Evolutionary conservation across 2,329 filamentous ascomycete species (phyloP), one percentile per base, ranked within the genome.

Genomic region (Scolecobasidium constrictum): DNA sequence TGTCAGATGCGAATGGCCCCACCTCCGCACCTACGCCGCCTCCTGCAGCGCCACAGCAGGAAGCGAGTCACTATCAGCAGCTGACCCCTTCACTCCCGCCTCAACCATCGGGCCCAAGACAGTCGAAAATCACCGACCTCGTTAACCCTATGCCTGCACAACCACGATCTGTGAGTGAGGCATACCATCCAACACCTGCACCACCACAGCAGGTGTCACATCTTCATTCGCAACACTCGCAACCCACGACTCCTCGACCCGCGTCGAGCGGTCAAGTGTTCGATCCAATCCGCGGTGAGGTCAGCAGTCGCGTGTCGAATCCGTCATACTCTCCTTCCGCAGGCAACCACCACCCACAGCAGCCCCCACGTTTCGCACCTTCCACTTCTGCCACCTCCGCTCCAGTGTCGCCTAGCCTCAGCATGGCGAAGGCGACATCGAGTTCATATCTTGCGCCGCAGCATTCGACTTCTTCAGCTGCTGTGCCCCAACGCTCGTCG

Each of bases 191-290:
- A 36, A 13, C 17, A 18, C 21, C 19, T 23, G 31, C 35, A 33
- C 20, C 34, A 33, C 31, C 35, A 35, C 35, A 48, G 18, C 42
- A 40, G 19, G n/a, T 23, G 28, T 13, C 43, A 23, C 22, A 22
- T 44, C 43, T 26, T 21, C 28, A 17, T 20, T 21, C 26, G 40
- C 17, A 21, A 38, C 28, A 17, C 23, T 21, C 26, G 40, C 17
- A 21, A 38, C 38, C 4, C 21, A 38, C 22, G n/a, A 37, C 39
- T 38, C 37, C 40, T 31, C 62, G 70, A 45, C 68, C 65, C 48
- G 59, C 81, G 39, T 79, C 81, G 12, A 83, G 83, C 54, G 82
- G 86, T 35, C 84, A 86, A 55, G 86, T 83, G 53, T 95, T 92
- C 63, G 88, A 95, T 59, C 88, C 88, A 1, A 87, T 94, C 49